Conservation (phyloP, 2,329 filamentous ascomycete species). For the Sporothrix brasiliensis region DNA sequence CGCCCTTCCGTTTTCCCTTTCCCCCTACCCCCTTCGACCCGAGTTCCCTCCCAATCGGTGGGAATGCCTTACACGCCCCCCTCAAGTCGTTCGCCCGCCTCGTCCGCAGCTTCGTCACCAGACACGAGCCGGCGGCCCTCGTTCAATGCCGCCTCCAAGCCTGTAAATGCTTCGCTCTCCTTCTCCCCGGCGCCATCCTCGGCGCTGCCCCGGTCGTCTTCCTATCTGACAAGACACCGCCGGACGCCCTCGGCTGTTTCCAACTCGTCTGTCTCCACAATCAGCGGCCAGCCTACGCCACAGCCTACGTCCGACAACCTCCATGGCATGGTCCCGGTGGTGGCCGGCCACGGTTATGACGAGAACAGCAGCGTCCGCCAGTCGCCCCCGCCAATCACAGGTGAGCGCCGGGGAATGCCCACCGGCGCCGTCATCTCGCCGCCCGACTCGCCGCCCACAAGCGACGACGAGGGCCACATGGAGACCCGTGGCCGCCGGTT, state of each 20-base stretch:
- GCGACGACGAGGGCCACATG: constrained; percentile 67
- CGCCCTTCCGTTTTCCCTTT: constrained; percentile 8
- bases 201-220: constrained; percentile 64
- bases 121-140: constrained; percentile 62
- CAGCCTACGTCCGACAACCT: constrained; percentile 56
- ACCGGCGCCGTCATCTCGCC: constrained; percentile 86
- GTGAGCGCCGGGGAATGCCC: constrained; percentile 68
- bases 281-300: constrained; percentile 49
- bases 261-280: constrained; percentile 38
- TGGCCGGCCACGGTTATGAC: constrained; percentile 37
- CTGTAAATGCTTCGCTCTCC: constrained; percentile 30
- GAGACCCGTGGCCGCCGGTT: constrained; percentile 53
- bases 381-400: constrained; percentile 79
- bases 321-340: constrained; percentile 47
- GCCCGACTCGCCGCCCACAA: constrained; percentile 79
- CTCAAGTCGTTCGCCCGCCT: constrained; percentile 64
- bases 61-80: constrained; percentile 90
- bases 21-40: neutral
- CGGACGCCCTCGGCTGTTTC: constrained; percentile 56
- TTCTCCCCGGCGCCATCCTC: constrained; percentile 48
- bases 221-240: constrained; percentile 66
- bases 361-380: constrained; percentile 64
- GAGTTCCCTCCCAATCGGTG: constrained; percentile 40
- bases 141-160: constrained; percentile 48
- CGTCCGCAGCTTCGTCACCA: constrained; percentile 61